A percentile compares a stretch with the other conserved stretches of the same genome.
Evolutionary conservation across 495 filamentous ascomycete species (phyloP).

Genomic region (Penicillium egyptiacum): DNA sequence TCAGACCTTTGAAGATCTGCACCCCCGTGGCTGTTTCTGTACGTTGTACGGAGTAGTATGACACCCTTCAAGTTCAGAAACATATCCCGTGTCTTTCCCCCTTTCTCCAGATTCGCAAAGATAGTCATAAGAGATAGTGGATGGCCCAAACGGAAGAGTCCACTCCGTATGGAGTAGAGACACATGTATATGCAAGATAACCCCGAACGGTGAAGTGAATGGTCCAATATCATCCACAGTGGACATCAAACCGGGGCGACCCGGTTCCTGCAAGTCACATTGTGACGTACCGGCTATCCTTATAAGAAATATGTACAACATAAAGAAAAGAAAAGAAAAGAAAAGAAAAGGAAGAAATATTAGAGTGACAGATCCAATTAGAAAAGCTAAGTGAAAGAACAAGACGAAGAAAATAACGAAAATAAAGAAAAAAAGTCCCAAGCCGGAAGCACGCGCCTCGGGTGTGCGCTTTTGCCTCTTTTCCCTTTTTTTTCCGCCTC

Average conservation of each 20-base stretch:
- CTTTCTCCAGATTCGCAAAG: constrained; percentile 12
- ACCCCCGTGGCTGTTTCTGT: constrained; percentile 13
- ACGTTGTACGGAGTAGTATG: neutral
- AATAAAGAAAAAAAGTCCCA: neutral
- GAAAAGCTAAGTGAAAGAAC: neutral
- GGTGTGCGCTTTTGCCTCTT: constrained; percentile 14
- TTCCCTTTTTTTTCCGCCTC: constrained; percentile 12
- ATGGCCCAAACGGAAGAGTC: neutral
- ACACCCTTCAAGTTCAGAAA: constrained; percentile 12
- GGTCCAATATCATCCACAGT: constrained; percentile 6
- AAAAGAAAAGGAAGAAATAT: neutral
- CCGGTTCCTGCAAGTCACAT: constrained; percentile 12
- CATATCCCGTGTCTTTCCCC: constrained; percentile 14
- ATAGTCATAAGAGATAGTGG: neutral
- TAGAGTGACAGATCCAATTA: neutral
- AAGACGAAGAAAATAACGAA: neutral
- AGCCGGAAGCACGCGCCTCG: constrained; percentile 9
- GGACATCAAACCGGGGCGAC: constrained; percentile 15
- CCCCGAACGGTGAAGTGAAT: constrained; percentile 8
- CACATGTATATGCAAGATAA: no score
- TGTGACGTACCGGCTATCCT: constrained; percentile 9
- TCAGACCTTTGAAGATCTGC: constrained; percentile 15
- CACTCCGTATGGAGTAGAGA: no score
- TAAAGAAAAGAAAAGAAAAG: neutral
- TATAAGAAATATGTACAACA: neutral